Conservation (phyloP, 2,329 filamentous ascomycete species). For the Fusarium luffae region DNA sequence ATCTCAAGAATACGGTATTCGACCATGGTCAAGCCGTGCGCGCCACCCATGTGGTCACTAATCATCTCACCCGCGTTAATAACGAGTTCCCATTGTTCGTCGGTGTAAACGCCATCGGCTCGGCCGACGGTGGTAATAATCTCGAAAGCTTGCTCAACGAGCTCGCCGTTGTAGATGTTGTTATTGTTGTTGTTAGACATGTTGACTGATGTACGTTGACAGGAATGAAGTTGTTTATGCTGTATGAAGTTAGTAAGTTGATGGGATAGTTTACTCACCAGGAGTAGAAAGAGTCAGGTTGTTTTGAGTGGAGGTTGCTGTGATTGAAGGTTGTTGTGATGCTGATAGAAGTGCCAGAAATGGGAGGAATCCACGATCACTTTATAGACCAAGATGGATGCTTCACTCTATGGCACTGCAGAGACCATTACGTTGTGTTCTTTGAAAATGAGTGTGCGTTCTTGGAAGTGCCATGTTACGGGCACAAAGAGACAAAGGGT, state of each 20-base stretch:
- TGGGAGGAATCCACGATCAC: not conserved
- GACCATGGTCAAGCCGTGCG: not conserved
- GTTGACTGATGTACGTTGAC: not conserved
- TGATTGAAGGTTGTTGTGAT: not conserved
- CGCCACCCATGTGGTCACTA: not conserved
- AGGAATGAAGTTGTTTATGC: not conserved
- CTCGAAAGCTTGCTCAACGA: not conserved
- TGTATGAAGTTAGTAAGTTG: not conserved
- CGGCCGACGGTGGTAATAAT: not conserved
- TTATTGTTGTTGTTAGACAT: not conserved
- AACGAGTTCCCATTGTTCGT: not conserved
- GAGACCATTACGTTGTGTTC: not conserved
- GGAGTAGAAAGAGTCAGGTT: not conserved
- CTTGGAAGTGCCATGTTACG: not conserved
- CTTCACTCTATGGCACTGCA: not conserved
- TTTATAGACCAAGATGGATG: not conserved
- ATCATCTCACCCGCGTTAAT: not conserved
- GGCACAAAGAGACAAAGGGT: not conserved
- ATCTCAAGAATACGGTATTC: not conserved
- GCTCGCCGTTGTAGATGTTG: not conserved
- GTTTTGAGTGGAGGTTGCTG: not conserved
- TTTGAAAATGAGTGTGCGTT: rapidly evolving
- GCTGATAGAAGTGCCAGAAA: not conserved
- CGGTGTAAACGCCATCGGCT: not conserved
- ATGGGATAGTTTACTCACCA: not conserved